Evolutionary conservation across 148 eudicot genomes (phyloP), one percentile per base, ranked within the genome.

Genomic region (Pouteria glomerata): DNA sequence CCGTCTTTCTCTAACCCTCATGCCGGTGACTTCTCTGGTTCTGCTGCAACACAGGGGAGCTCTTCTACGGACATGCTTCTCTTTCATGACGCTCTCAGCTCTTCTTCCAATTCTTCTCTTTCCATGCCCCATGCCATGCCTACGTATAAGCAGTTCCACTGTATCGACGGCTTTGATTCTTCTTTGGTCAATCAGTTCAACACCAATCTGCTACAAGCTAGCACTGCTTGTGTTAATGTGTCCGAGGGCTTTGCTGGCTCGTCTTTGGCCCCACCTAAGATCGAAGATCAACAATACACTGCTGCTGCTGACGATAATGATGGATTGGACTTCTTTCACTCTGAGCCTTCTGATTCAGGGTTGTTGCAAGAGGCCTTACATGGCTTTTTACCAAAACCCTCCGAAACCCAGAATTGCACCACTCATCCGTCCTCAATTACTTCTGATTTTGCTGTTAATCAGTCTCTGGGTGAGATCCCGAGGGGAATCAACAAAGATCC

Each of bases 331-430:
- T 79, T 79, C 71, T 85, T 80, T 35, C 47, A 60, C 1, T 77
- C 84, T 0, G 89, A 88, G 67, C 77, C 76, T 42, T 64, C 82
- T 3, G 78, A 80, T 76, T 85, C 92, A 1, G 92, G 92, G 3
- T 53, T 85, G 21, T 45, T 88, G 34, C 74, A 85, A n/a, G 89
- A 88, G 57, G 76, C 80, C 23, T 21, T 85, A 3, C 50, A 69
- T 23, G 86, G 86, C 33, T 88, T 85, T 50, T 88, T 74, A 76
- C 92, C 89, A 0, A 88, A 83, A 39, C 78, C 82, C 30, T n/a
- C 67, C 6, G 44, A 35, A 19, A 6, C 74, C 23, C 57, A 18
- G 18, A 33, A 33, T 14, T 68, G 2, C 1, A 24, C 5, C 8
- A 19, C 37, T 45, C n/a, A 18, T 30, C 6, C 6, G 0, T 33